phyloP scores from a whole-genome alignment of 1,284 basidiomycete species.

The Microbotryomycetes sp. region DNA sequence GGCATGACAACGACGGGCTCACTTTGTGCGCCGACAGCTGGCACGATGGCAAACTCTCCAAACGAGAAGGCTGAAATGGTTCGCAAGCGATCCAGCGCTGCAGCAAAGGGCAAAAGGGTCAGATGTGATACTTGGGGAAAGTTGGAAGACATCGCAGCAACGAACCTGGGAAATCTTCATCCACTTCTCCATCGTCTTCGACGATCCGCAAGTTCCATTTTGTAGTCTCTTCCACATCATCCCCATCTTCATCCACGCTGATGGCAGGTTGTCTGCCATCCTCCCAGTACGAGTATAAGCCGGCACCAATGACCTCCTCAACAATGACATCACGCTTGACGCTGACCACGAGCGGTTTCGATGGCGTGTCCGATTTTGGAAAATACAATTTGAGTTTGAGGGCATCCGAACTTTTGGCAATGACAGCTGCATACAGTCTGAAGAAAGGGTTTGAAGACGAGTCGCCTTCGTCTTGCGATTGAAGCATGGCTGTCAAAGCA shows the following conservation, averaged over 20 bases:
- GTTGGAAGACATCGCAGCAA: conserved; percentile 14
- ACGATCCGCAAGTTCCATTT: conserved; percentile 95
- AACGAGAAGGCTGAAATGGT: conserved; percentile 84
- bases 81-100: conserved; percentile 81
- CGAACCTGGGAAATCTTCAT: conserved; percentile 92
- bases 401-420: conserved; percentile 38
- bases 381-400: conserved; percentile 75
- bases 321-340: conserved; percentile 84
- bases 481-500: conserved; percentile 54
- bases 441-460: conserved; percentile 65
- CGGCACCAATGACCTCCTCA: conserved; percentile 92
- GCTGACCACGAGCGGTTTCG: conserved; percentile 48
- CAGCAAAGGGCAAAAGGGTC: neutral
- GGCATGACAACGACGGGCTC: too few relatives aligned
- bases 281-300: conserved; percentile 86
- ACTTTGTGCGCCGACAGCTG: conserved; percentile 69
- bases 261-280: conserved; percentile 71
- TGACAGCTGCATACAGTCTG: conserved; percentile 68
- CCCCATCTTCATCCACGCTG: conserved; percentile 45
- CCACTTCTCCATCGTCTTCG: conserved; percentile 95
- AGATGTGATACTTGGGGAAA: conserved; percentile 8
- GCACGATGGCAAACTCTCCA: conserved; percentile 79
- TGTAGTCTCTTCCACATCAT: conserved; percentile 61
- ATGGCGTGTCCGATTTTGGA: conserved; percentile 65
- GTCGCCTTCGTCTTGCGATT: conserved; percentile 29